Conservation (phyloP, 2,329 filamentous ascomycete genomes). For the Plectosphaerella plurivora region DNA sequence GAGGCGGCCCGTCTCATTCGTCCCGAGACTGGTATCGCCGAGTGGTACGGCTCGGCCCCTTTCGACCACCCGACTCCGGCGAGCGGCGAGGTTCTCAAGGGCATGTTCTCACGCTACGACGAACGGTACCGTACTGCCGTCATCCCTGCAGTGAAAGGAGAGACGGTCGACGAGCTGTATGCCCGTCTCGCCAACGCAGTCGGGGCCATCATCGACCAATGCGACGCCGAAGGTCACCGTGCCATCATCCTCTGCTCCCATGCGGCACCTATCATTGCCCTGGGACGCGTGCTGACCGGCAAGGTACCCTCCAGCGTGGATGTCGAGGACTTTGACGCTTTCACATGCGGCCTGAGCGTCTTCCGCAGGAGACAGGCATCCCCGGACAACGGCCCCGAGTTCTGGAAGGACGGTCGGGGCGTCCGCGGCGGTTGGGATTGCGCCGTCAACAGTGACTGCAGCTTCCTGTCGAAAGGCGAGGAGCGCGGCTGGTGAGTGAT, state of each 20-base stretch:
- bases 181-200: constrained; percentile 70
- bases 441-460: constrained; percentile 76
- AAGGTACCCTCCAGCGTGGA: constrained; percentile 65
- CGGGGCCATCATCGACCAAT: constrained; percentile 63
- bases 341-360: constrained; percentile 74
- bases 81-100: constrained; percentile 53
- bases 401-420: constrained; percentile 56
- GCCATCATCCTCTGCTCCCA: constrained; percentile 82
- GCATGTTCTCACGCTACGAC: constrained; percentile 63
- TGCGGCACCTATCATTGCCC: constrained; percentile 82
- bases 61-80: constrained; percentile 84
- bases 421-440: constrained; percentile 78
- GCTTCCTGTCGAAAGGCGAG: constrained; percentile 71
- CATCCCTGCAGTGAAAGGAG: constrained; percentile 67
- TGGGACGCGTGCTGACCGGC: constrained; percentile 79
- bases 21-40: constrained; percentile 59
- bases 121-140: constrained; percentile 57
- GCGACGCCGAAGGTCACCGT: constrained; percentile 66
- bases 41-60: constrained; percentile 86
- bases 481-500: constrained; percentile 78
- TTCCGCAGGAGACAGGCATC: constrained; percentile 35
- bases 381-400: constrained; percentile 17
- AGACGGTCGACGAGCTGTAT: constrained; percentile 76
- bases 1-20: constrained; percentile 35
- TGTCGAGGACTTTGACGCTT: constrained; percentile 78